Conservation (phyloP, 495 filamentous ascomycete genomes). For the Neurospora pannonica region DNA sequence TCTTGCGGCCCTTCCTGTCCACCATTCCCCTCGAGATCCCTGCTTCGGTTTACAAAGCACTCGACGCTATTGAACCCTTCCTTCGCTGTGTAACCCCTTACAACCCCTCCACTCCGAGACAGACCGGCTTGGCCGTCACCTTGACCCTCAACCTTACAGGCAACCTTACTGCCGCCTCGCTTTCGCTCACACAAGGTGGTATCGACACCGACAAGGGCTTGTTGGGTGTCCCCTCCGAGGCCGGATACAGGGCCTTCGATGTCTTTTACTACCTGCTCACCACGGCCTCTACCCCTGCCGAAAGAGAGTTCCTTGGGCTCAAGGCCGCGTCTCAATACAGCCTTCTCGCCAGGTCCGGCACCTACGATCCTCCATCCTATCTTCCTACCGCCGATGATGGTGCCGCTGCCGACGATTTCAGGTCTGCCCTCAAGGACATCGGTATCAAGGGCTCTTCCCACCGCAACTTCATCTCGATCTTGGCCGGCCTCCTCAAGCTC, state of each 20-base stretch:
- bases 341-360: slow-evolving; percentile 70
- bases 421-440: slow-evolving; percentile 70
- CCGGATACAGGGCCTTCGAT: slow-evolving; percentile 90
- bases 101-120: slow-evolving; percentile 75
- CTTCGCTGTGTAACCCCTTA: slow-evolving; percentile 76
- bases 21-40: slow-evolving; percentile 74
- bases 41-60: slow-evolving; percentile 58
- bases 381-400: slow-evolving; percentile 90
- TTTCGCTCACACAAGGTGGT: slow-evolving; percentile 77
- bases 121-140: slow-evolving; percentile 70
- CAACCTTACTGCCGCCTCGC: slow-evolving; percentile 60
- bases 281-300: slow-evolving; percentile 77
- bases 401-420: slow-evolving; percentile 87
- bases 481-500: slow-evolving; percentile 83
- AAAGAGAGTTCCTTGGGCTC: slow-evolving; percentile 83
- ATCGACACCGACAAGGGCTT: slow-evolving; percentile 78
- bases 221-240: slow-evolving; percentile 66
- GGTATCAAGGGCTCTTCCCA: slow-evolving; percentile 82
- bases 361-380: slow-evolving; percentile 80
- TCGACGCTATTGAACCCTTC: slow-evolving; percentile 76
- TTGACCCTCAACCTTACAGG: slow-evolving; percentile 76
- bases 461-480: slow-evolving; percentile 68
- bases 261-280: slow-evolving; percentile 96
- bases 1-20: slow-evolving; percentile 71
- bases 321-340: slow-evolving; percentile 69